phyloP scores from a whole-genome alignment of 1,139 yeast species.

The Nakaseomyces nivariensis region DNA sequence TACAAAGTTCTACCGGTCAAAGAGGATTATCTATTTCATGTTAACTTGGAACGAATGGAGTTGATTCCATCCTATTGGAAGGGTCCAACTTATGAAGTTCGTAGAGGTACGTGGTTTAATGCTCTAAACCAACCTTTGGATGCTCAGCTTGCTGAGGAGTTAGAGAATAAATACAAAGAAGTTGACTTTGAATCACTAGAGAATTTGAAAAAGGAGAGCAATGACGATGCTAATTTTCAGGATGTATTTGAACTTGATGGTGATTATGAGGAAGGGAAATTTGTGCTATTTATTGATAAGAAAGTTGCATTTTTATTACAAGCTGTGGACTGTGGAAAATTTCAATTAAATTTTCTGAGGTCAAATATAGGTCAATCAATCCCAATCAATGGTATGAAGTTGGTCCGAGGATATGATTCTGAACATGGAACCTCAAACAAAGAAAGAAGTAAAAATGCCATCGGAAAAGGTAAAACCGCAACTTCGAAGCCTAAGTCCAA shows the following conservation, averaged over 20 bases:
- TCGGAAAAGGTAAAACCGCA: slow-evolving; percentile 38
- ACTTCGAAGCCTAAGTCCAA: neutral
- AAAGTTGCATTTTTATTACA: slow-evolving; percentile 32
- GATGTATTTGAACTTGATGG: slow-evolving; percentile 5
- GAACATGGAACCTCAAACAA: slow-evolving; percentile 27
- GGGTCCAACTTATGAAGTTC: slow-evolving; percentile 75
- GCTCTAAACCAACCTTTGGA: slow-evolving; percentile 52
- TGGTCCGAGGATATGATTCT: slow-evolving; percentile 13
- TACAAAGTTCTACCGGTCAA: slow-evolving; percentile 45
- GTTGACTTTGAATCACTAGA: slow-evolving; percentile 10
- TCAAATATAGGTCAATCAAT: slow-evolving; percentile 21
- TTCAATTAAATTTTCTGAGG: slow-evolving; percentile 27
- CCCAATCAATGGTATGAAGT: slow-evolving; percentile 18
- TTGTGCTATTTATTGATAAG: slow-evolving; percentile 32
- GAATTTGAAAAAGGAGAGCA: slow-evolving; percentile 24
- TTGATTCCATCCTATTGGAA: slow-evolving; percentile 77
- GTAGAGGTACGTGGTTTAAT: slow-evolving; percentile 81
- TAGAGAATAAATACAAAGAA: slow-evolving; percentile 46
- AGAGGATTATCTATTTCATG: slow-evolving; percentile 73
- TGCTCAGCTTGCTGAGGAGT: slow-evolving; percentile 40
- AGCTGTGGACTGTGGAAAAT: slow-evolving; percentile 29
- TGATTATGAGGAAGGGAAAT: slow-evolving; percentile 10
- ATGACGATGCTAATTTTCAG: slow-evolving; percentile 13
- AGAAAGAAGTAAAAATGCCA: neutral
- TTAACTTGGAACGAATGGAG: slow-evolving; percentile 45